Conservation (phyloP, 371 early-diverging fungal species). For the Rhizopus stolonifer region DNA sequence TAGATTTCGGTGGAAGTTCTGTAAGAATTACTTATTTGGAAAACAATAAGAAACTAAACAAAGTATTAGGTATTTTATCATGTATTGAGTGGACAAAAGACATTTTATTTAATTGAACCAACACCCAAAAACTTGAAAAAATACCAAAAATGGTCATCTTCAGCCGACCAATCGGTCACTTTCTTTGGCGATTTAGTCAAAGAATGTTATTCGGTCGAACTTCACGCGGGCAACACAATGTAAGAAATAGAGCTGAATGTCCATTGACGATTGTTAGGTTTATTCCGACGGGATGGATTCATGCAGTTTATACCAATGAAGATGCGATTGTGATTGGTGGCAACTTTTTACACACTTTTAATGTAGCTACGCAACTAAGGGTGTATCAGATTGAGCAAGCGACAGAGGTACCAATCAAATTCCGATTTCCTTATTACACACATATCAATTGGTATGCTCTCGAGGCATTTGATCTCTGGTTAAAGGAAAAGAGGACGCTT, state of each 20-base stretch:
- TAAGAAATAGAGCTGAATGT: constrained; percentile 28
- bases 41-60: background rate
- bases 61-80: constrained; percentile 72
- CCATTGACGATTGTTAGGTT: constrained; percentile 48
- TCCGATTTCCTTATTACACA: constrained; percentile 84
- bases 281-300: constrained; percentile 95
- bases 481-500: constrained; percentile 1
- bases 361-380: constrained; percentile 68
- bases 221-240: constrained; percentile 78
- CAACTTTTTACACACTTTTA: constrained; percentile 82
- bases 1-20: constrained; percentile 92
- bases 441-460: constrained; percentile 79
- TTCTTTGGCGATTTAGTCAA: constrained; percentile 82
- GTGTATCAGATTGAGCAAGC: constrained; percentile 74
- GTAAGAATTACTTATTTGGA: constrained; percentile 35
- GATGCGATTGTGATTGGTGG: constrained; percentile 92
- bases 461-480: constrained; percentile 25
- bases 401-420: constrained; percentile 76
- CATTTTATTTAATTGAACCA: constrained; percentile 87
- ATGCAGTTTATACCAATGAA: constrained; percentile 85
- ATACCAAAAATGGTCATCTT: constrained; percentile 86
- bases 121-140: constrained; percentile 78
- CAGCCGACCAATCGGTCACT: constrained; percentile 75
- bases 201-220: constrained; percentile 65
- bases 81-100: constrained; percentile 78